These are phyloP conservation scores for Poterioochromonas sp. DNA, from an alignment of 352 stramenopile species.

Conservation along the genomic window DNA sequence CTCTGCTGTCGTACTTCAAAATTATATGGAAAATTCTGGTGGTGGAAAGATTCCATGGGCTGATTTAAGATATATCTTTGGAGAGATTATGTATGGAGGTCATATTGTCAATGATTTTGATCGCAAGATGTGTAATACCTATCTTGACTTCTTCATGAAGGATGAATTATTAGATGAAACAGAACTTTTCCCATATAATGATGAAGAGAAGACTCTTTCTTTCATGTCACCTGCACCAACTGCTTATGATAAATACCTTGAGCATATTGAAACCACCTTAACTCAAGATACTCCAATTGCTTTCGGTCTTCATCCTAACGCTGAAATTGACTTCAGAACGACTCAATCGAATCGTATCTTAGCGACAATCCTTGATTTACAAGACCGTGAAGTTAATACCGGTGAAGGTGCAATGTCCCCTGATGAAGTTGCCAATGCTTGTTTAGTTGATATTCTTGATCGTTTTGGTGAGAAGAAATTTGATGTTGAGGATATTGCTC, in stretches of 20 bases:
- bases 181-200: slow-evolving; percentile 82
- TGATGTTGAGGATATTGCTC: slow-evolving; percentile 86
- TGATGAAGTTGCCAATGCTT: slow-evolving; percentile 74
- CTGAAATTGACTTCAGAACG: slow-evolving; percentile 95
- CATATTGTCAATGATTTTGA: slow-evolving; percentile 99
- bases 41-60: slow-evolving; percentile 91
- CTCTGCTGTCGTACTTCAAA: slow-evolving; percentile 94
- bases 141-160: slow-evolving; percentile 86
- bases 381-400: slow-evolving; percentile 68
- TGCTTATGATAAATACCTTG: slow-evolving; percentile 83
- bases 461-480: slow-evolving; percentile 93
- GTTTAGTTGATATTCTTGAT: slow-evolving; percentile 81
- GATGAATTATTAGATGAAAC: slow-evolving; percentile 66
- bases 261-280: slow-evolving; percentile 91
- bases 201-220: slow-evolving; percentile 88
- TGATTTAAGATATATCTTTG: slow-evolving; percentile 96
- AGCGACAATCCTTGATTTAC: slow-evolving; percentile 85
- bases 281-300: slow-evolving; percentile 90
- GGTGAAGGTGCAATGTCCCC: slow-evolving; percentile 78
- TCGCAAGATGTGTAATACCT: slow-evolving; percentile 85
- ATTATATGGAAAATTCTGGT: slow-evolving; percentile 82
- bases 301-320: slow-evolving; percentile 94
- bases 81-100: slow-evolving; percentile 93
- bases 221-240: slow-evolving; percentile 88
- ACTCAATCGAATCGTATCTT: slow-evolving; percentile 90